Evolutionary conservation across 2,329 filamentous ascomycete genomes (phyloP).

Genomic region (Fusarium hainanense): DNA sequence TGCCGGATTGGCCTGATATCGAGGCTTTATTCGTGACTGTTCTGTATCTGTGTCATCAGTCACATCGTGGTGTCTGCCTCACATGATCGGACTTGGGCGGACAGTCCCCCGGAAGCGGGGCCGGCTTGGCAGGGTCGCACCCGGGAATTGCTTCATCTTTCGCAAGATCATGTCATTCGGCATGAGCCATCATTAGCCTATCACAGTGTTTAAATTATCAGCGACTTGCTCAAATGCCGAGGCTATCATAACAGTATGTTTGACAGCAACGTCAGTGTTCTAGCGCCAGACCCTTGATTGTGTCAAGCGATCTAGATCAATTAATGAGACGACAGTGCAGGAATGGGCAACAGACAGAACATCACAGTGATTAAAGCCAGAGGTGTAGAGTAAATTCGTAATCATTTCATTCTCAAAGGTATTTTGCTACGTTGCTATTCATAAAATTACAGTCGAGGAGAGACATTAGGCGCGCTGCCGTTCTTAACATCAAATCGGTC

Average conservation of each 20-base stretch:
- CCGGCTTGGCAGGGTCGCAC: not conserved
- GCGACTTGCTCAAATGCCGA: too few relatives aligned
- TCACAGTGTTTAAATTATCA: not conserved
- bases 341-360: not conserved
- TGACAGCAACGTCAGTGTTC: not conserved
- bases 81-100: constrained; percentile 17
- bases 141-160: not conserved
- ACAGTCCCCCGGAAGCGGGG: not conserved
- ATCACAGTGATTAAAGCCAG: not conserved
- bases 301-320: not conserved
- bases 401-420: constrained; percentile 38
- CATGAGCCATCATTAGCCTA: not conserved
- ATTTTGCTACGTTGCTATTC: constrained; percentile 40
- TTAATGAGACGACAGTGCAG: not conserved
- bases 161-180: not conserved
- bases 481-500: constrained; percentile 71
- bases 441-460: constrained; percentile 40
- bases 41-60: not conserved
- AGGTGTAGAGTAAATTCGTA: constrained; percentile 8
- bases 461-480: constrained; percentile 14
- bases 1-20: not conserved
- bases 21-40: not conserved
- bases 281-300: not conserved
- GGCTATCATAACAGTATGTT: not conserved
- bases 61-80: not conserved